Base-by-base conservation (phyloP, 2,329 filamentous ascomycete species). In the Pseudogymnoascus pannorum region DNA sequence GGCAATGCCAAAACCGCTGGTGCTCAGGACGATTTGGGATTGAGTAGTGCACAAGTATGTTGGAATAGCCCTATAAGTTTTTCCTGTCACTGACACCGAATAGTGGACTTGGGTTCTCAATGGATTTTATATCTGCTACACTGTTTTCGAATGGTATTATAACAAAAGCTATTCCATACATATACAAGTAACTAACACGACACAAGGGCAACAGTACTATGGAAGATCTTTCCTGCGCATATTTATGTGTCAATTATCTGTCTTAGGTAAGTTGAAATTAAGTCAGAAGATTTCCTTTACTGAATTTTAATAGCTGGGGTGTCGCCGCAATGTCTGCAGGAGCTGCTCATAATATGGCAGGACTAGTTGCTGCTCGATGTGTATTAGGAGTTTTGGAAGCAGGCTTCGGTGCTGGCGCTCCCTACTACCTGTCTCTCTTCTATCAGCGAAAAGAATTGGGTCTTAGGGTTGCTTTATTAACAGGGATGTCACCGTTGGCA, bases 261-360 rank as follows among this genome's bases (percentile, higher is more conserved):
- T 54, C 40, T 66, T n/a, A 35, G 40, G 65, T 67, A 61, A 59
- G 58, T 36, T 22, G 20, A 22, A n/a, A 44, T 44, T 22, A 14
- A 22, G 11, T 5, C 12, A 44, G 2, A 5, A 12, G 12, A 9
- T 18, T 33, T 16, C n/a, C 8, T 60, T 31, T 2, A 24, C 16
- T 63, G 60, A 22, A 26, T 4, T 16, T 26, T 11, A 29, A 51
- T 51, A 51, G 44, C 18, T 68, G 67, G 67, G 67, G 67, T 38
- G 26, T 63, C 2, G 62, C 61, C 22, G 67, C 66, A 3, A 67
- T 44, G 40, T 44, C 40, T 84, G 2, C 75, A 87, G 5, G 85
- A 85, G 1, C 87, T 85, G 62, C 83, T 80, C 4, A 87, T 89
- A 26, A 26, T 22, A 29, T 51, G 40, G 20, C 44, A 8, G 24